phyloP scores from a whole-genome alignment of 1,139 yeast genomes.

The Hyphopichia buzzinii region DNA sequence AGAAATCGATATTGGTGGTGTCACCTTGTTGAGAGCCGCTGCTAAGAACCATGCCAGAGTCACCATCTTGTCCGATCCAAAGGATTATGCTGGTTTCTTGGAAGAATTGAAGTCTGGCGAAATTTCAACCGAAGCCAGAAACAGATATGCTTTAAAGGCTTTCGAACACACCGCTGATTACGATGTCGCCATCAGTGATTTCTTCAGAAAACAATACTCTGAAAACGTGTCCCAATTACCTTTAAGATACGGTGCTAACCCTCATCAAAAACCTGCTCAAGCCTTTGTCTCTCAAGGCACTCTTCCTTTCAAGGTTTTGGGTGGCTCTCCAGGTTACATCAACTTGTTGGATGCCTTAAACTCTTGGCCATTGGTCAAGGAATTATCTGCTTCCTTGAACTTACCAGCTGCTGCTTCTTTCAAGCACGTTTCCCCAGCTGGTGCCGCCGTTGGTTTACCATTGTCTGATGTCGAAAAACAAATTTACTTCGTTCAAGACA shows the following conservation, averaged over 20 bases:
- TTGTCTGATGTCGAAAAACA: conserved; percentile 88
- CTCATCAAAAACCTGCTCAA: conserved; percentile 99
- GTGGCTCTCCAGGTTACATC: conserved; percentile 97
- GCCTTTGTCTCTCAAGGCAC: conserved; percentile 85
- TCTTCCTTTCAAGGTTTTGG: conserved; percentile 88
- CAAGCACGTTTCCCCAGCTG: conserved; percentile 99
- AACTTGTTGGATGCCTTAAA: conserved; percentile 93
- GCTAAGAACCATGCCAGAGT: conserved; percentile 98
- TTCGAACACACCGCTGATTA: conserved; percentile 98
- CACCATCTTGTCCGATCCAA: conserved; percentile 90
- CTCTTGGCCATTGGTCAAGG: conserved; percentile 98
- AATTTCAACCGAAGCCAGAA: conserved; percentile 70
- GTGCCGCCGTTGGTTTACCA: conserved; percentile 96
- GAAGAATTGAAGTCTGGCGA: conserved; percentile 75
- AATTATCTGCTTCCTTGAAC: conserved; percentile 88
- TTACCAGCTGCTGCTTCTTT: conserved; percentile 98
- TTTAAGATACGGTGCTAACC: conserved; percentile 96
- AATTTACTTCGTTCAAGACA: conserved; percentile 90
- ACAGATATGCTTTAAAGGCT: conserved; percentile 89
- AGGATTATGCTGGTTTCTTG: conserved; percentile 83
- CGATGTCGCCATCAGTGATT: conserved; percentile 93
- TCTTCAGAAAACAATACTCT: conserved; percentile 94
- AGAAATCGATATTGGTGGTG: conserved; percentile 98
- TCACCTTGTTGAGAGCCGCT: conserved; percentile 94
- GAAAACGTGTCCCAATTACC: conserved; percentile 89